phyloP scores from a whole-genome alignment of 768 basidiomycete genomes.

The Lactarius tabidus region DNA sequence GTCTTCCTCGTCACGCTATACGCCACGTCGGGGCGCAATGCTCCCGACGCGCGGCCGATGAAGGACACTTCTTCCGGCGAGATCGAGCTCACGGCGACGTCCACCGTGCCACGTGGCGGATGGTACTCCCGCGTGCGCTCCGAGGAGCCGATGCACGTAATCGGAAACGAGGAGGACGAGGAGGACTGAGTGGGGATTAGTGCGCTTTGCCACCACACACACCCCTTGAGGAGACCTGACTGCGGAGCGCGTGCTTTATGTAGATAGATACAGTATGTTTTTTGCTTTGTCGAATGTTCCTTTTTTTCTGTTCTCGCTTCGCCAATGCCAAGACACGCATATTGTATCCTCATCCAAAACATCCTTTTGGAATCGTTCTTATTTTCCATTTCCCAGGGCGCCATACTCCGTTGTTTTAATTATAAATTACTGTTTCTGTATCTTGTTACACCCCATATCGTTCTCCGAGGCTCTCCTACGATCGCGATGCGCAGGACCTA shows the following conservation, averaged over 20 bases:
- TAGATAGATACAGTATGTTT: neutral
- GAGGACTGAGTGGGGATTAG: constrained; percentile 2
- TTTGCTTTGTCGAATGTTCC: neutral
- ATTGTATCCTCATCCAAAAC: neutral
- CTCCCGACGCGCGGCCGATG: constrained; percentile 29
- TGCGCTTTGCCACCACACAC: neutral
- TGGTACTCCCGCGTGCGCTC: constrained; percentile 65
- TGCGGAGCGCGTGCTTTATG: neutral
- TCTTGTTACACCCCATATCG: neutral
- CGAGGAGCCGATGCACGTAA: constrained; percentile 37
- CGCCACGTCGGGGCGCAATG: constrained; percentile 56
- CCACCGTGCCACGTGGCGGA: constrained; percentile 37
- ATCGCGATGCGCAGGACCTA: neutral
- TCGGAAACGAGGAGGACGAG: constrained; percentile 44
- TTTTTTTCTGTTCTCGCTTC: neutral
- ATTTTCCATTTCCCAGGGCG: neutral
- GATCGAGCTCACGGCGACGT: constrained; percentile 42
- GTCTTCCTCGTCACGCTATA: constrained; percentile 69
- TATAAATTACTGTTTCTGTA: neutral
- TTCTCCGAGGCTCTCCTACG: neutral
- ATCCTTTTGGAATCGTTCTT: neutral
- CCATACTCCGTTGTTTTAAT: neutral
- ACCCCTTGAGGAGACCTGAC: neutral
- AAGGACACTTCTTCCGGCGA: constrained; percentile 30
- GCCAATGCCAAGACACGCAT: neutral